Percentiles rank a stretch among this genome's conserved stretches.
Evolutionary conservation across 129 eudicot genomes (phyloP).

Genomic region (Sambucus nigra): DNA sequence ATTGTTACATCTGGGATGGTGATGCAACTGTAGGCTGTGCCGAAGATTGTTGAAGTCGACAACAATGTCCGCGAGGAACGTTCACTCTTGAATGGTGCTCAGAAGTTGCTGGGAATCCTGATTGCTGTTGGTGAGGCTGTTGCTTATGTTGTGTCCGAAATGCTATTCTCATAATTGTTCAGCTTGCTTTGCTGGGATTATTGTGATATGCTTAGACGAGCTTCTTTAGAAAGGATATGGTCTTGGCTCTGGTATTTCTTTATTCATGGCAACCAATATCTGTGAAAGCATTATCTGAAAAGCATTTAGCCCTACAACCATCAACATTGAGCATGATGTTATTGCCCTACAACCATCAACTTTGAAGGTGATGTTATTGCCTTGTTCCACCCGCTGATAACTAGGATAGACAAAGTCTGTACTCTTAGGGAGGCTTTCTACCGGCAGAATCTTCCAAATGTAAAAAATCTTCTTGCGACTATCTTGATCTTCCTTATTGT

Average conservation of each 20-base stretch:
- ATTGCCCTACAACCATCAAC: constrained; percentile 34
- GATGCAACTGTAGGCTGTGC: constrained; percentile 90
- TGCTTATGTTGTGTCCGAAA: constrained; percentile 8
- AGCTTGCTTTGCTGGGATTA: neutral
- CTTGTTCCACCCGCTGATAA: constrained; percentile 72
- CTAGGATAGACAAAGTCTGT: too few relatives aligned
- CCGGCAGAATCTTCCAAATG: constrained; percentile 91
- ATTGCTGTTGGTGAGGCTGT: too few relatives aligned
- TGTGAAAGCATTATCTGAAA: too few relatives aligned
- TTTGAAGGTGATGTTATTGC: constrained; percentile 97
- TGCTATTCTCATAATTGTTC: constrained; percentile 6
- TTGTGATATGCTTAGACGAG: too few relatives aligned
- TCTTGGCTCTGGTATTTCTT: too few relatives aligned
- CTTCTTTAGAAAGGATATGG: too few relatives aligned
- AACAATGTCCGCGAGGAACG: too few relatives aligned
- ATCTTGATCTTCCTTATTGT: too few relatives aligned
- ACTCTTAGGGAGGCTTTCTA: constrained; percentile 95
- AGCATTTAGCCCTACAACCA: too few relatives aligned
- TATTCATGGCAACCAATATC: too few relatives aligned
- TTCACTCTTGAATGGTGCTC: too few relatives aligned
- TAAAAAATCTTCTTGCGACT: constrained; percentile 84
- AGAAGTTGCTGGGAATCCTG: too few relatives aligned
- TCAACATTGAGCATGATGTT: neutral
- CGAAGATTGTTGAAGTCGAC: constrained; percentile 93
- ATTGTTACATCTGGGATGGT: constrained; percentile 96